These are phyloP conservation scores for Xylaria polymorpha DNA, from an alignment of 2,329 filamentous ascomycete species.

Conservation along the genomic window DNA sequence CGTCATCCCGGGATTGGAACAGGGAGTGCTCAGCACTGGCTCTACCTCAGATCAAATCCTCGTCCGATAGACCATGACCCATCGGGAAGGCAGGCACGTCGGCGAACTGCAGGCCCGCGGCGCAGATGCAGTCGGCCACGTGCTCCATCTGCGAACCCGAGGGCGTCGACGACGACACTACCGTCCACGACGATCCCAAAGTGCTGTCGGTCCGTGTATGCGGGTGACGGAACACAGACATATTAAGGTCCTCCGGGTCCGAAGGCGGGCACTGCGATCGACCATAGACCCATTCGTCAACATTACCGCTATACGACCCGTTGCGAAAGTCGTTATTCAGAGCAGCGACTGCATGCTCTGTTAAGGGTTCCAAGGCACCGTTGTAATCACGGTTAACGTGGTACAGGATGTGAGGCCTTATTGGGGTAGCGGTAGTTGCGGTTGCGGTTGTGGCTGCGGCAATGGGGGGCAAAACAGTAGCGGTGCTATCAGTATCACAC, in stretches of 20 bases:
- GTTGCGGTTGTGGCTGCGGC: not conserved
- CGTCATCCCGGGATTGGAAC: not conserved
- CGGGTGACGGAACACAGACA: slow-evolving; percentile 24
- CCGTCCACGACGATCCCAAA: slow-evolving; percentile 32
- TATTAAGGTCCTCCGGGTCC: slow-evolving; percentile 22
- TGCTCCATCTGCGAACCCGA: slow-evolving; percentile 9
- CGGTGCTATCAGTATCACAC: slow-evolving; percentile 36
- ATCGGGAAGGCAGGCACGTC: slow-evolving; percentile 31
- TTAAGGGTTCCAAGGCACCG: slow-evolving; percentile 33
- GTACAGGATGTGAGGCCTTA: slow-evolving; percentile 9
- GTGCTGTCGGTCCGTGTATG: slow-evolving; percentile 35
- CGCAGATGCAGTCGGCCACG: slow-evolving; percentile 30
- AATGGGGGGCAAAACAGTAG: slow-evolving; percentile 10
- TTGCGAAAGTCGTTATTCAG: slow-evolving; percentile 31
- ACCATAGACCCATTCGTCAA: slow-evolving; percentile 37
- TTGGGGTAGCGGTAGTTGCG: not conserved
- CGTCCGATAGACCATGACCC: slow-evolving; percentile 35
- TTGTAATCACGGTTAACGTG: slow-evolving; percentile 33
- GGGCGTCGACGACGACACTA: slow-evolving; percentile 14
- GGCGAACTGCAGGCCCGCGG: slow-evolving; percentile 37
- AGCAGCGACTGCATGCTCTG: slow-evolving; percentile 38
- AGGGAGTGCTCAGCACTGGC: not conserved
- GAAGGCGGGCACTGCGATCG: slow-evolving; percentile 25
- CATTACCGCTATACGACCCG: slow-evolving; percentile 29
- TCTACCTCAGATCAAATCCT: slow-evolving; percentile 30